Base-by-base conservation (phyloP, 2,329 filamentous ascomycete species). In the Arthroderma sp. region DNA sequence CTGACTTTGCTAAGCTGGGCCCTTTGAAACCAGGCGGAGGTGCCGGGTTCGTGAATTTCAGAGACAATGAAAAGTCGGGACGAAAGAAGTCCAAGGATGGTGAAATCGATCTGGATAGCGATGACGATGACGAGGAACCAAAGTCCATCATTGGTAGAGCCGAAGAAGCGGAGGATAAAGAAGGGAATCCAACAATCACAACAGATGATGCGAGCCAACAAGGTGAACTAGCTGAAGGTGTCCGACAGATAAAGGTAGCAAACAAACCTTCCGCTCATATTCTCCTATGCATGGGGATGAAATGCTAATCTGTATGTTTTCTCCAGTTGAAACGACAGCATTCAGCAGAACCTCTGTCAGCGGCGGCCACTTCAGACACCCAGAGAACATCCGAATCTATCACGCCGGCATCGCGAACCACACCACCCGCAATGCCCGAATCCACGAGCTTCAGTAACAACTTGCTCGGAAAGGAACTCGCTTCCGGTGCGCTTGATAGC, bases 31-130 rank as follows among this genome's bases (percentile, higher is more conserved):
- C 84, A 2, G 78, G 78, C n/a, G 87, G 88, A 28, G 89, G 86
- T 0, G 85, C 93, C 40, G 88, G 88, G 32, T 96, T 94, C 61
- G 82, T 86, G 3, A 78, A 84, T 9, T 95, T 95, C 68, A 78
- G 89, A 44, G 87, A 93, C 51, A 72, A 73, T 46, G 73, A 77
- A 36, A 56, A 53, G 6, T 63, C 62, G 38, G 55, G 71, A 45
- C 78, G 78, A 56, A 81, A 79, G 64, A 80, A 77, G 68, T 75
- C 71, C 56, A 82, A 61, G 48, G 62, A 63, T 41, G 70, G 65
- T 50, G 68, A 75, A 46, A 80, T 77, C 37, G 76, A 74, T 22
- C 85, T 88, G 61, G 85, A 91, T 54, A 88, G 82, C 50, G 82
- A 85, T 31, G 78, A 82, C 15, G 83, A 87, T 3, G 83, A 85